These are phyloP conservation scores for Diospyros kaki DNA, from an alignment of 148 eudicot species.

Conservation along the genomic window DNA sequence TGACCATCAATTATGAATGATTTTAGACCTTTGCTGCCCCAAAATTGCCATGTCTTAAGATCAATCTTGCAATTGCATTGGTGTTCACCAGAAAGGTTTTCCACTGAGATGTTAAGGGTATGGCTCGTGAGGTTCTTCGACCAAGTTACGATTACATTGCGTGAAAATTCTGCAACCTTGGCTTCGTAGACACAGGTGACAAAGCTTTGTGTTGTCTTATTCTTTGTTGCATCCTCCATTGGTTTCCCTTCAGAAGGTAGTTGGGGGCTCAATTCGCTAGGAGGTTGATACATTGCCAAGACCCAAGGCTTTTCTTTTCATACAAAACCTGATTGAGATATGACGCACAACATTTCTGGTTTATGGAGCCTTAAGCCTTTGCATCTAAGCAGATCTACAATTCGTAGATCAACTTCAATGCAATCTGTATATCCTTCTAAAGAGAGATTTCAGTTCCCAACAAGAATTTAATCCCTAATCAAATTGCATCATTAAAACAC, in stretches of 20 bases:
- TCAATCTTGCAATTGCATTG: conserved; percentile 35
- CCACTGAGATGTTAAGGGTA: conserved; percentile 27
- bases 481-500: not conserved
- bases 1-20: conserved; percentile 29
- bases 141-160: conserved; percentile 26
- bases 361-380: too few relatives aligned
- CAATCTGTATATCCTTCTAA: too few relatives aligned
- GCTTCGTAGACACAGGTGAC: conserved; percentile 24
- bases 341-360: too few relatives aligned
- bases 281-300: not conserved
- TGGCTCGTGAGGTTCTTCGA: conserved; percentile 29
- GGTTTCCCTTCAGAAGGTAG: not conserved
- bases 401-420: too few relatives aligned
- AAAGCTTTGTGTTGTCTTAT: conserved; percentile 17
- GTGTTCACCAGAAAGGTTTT: conserved; percentile 12
- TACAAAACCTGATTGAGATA: too few relatives aligned
- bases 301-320: not conserved
- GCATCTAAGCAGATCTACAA: too few relatives aligned
- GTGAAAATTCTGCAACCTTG: conserved; percentile 15
- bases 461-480: not conserved
- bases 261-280: not conserved
- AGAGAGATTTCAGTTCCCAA: not conserved
- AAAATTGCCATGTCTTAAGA: conserved; percentile 42
- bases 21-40: conserved; percentile 34
- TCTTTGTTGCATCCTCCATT: not conserved